phyloP scores from a whole-genome alignment of 2,329 filamentous ascomycete species.

The Aciculosporium take region DNA sequence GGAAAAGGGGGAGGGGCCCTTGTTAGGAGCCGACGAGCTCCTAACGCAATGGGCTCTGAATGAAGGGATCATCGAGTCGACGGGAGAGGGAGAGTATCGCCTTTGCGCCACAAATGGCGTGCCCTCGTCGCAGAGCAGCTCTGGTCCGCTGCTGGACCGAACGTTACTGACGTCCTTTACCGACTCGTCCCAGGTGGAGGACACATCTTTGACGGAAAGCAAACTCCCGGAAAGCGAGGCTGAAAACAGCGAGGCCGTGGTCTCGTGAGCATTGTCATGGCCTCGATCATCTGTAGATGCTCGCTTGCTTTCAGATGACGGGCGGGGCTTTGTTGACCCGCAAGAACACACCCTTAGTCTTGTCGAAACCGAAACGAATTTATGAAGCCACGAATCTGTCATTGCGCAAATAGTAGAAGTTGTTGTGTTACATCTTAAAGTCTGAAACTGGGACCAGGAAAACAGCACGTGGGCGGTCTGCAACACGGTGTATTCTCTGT shows the following conservation, averaged over 20 bases:
- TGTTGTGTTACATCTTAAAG: not conserved
- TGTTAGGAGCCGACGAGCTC: slow-evolving; percentile 42
- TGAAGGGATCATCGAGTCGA: slow-evolving; percentile 47
- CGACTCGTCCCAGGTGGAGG: slow-evolving; percentile 10
- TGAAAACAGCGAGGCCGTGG: not conserved
- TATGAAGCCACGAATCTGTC: slow-evolving; percentile 5
- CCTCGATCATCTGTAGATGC: not conserved
- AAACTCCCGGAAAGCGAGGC: slow-evolving; percentile 15
- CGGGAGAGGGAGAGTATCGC: slow-evolving; percentile 41
- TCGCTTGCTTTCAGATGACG: not conserved
- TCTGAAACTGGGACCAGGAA: not conserved
- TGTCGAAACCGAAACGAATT: not conserved
- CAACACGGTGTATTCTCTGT: too few species aligned
- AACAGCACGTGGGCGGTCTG: not conserved
- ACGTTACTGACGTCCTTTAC: slow-evolving; percentile 11
- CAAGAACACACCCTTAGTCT: not conserved
- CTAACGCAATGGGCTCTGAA: slow-evolving; percentile 49
- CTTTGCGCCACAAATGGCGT: slow-evolving; percentile 23
- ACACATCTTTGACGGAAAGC: slow-evolving; percentile 12
- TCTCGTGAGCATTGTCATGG: not conserved
- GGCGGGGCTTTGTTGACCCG: not conserved
- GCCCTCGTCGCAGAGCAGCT: slow-evolving; percentile 6
- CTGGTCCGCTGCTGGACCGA: slow-evolving; percentile 9
- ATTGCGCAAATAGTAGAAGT: not conserved
- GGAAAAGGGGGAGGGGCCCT: slow-evolving; percentile 53